Percentiles rank a stretch among this genome's conserved stretches.
These are phyloP conservation scores for Pestalotiopsis sp. DNA, from an alignment of 2,329 filamentous ascomycete genomes.

Conservation along the genomic window DNA sequence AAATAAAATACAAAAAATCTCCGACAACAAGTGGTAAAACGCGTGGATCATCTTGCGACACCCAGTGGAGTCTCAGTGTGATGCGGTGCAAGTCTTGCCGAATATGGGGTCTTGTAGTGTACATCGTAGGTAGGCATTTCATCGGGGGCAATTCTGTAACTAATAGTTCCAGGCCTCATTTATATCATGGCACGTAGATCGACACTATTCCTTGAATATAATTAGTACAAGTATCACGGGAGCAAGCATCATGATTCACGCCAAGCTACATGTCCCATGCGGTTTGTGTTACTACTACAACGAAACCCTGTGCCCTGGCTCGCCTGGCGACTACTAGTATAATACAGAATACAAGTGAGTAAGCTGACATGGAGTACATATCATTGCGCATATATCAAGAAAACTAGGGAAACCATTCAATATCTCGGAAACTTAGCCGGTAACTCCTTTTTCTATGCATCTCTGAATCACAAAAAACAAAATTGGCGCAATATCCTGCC, in stretches of 20 bases:
- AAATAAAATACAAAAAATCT: neutral
- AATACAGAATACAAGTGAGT: neutral
- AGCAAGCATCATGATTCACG: neutral
- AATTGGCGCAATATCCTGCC: conserved; percentile 4
- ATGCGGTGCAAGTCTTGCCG: neutral
- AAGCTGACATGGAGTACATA: neutral
- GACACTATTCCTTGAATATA: neutral
- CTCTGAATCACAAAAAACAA: conserved; percentile 15
- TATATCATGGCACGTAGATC: neutral
- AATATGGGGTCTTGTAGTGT: neutral
- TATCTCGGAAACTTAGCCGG: conserved; percentile 22
- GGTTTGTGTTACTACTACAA: neutral
- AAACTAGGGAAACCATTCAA: conserved; percentile 11
- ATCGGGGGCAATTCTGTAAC: neutral
- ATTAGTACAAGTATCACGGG: neutral
- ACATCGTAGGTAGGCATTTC: no score
- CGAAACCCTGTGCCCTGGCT: neutral
- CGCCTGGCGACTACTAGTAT: neutral
- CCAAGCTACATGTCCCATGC: neutral
- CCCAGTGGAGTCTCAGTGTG: neutral
- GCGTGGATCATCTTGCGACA: neutral
- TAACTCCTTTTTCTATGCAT: conserved; percentile 29
- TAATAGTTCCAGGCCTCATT: neutral
- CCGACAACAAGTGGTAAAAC: neutral
- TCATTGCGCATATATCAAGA: neutral